Percentiles rank a stretch among this genome's conserved stretches.
Conservation (phyloP, 2,329 filamentous ascomycete genomes). For the Colletotrichum liriopes region DNA sequence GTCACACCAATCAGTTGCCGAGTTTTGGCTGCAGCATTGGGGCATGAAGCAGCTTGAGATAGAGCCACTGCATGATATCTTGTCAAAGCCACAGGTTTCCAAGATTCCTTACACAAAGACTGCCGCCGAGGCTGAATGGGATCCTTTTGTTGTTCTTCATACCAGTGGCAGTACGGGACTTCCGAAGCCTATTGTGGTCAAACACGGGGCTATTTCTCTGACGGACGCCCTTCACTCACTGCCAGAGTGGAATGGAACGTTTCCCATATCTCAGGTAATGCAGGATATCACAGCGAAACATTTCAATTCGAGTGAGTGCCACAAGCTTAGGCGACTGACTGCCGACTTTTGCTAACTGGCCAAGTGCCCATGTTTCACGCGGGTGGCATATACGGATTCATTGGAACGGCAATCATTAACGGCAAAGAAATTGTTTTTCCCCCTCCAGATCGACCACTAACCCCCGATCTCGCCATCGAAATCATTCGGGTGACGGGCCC, state of each 20-base stretch:
- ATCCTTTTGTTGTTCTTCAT: constrained; percentile 60
- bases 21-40: constrained; percentile 56
- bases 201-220: constrained; percentile 56
- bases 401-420: constrained; percentile 50
- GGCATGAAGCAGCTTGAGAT: constrained; percentile 57
- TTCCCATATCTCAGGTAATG: constrained; percentile 50
- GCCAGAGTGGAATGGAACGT: constrained; percentile 36
- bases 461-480: constrained; percentile 52
- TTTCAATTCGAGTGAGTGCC: constrained; percentile 31
- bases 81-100: constrained; percentile 52
- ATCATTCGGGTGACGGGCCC: constrained; percentile 49
- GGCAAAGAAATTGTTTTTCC: constrained; percentile 48
- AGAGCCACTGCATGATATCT: constrained; percentile 52
- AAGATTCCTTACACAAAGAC: constrained; percentile 57
- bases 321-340: background rate
- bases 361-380: constrained; percentile 59
- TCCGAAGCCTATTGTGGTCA: constrained; percentile 60
- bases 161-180: constrained; percentile 64
- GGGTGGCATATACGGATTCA: constrained; percentile 50
- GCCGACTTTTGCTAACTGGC: background rate
- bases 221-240: constrained; percentile 46
- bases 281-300: constrained; percentile 44
- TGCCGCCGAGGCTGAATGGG: constrained; percentile 59
- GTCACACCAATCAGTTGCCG: constrained; percentile 49
- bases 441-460: constrained; percentile 53